A percentile compares a stretch with the other conserved stretches of the same genome.
Evolutionary conservation across 805 yeast species (phyloP).

Genomic region (Candida quercuum): DNA sequence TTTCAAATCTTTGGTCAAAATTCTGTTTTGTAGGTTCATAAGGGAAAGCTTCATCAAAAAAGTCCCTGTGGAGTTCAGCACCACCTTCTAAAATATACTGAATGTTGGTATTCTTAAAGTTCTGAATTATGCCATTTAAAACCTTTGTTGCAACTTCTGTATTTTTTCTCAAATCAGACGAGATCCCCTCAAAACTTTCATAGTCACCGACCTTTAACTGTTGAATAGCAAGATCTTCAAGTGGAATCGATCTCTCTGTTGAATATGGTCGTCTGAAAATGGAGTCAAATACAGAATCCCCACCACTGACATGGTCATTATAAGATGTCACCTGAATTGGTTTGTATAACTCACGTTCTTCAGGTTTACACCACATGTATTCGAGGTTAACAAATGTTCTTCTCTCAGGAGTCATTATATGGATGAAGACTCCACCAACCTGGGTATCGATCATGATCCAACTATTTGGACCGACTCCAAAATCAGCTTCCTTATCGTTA

Average conservation of each 20-base stretch:
- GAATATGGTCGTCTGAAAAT: conserved; percentile 37
- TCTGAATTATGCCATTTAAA: conserved; percentile 4
- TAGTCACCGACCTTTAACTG: conserved; percentile 11
- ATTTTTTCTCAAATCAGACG: conserved; percentile 3
- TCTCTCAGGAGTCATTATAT: conserved; percentile 66
- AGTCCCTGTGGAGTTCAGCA: neutral
- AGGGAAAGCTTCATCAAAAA: conserved; percentile 14
- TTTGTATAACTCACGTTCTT: conserved; percentile 26
- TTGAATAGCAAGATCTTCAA: conserved; percentile 10
- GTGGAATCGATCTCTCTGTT: conserved; percentile 6
- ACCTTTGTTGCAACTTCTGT: conserved; percentile 6
- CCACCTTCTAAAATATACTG: conserved; percentile 1
- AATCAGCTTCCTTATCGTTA: conserved; percentile 48
- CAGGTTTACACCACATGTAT: conserved; percentile 44
- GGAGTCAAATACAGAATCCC: conserved; percentile 41
- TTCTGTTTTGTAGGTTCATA: conserved; percentile 11
- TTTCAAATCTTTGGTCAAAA: conserved; percentile 13
- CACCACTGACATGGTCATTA: conserved; percentile 3
- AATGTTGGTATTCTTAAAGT: conserved; percentile 3
- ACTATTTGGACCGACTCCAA: conserved; percentile 53
- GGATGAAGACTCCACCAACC: conserved; percentile 59
- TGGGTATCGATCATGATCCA: conserved; percentile 81
- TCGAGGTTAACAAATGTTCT: conserved; percentile 68
- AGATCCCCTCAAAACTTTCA: conserved; percentile 1
- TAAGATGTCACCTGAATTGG: conserved; percentile 3